Conservation (phyloP, 2,329 filamentous ascomycete species). For the Mariannaea sp. region DNA sequence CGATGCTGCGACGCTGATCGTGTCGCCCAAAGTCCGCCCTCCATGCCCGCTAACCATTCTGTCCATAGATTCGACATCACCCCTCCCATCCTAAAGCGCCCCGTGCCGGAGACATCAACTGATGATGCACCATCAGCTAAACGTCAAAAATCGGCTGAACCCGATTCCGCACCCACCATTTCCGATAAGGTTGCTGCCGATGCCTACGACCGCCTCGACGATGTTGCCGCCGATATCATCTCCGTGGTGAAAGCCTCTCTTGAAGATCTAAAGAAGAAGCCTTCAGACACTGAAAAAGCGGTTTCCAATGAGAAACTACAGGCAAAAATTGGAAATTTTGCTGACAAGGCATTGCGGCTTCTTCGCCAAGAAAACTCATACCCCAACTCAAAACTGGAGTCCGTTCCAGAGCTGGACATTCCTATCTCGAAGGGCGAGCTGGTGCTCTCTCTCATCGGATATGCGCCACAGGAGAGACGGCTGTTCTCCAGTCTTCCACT, state of each 20-base stretch:
- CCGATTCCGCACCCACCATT: slow-evolving; percentile 49
- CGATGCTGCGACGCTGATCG: slow-evolving; percentile 15
- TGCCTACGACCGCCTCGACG: slow-evolving; percentile 65
- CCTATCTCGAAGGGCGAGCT: slow-evolving; percentile 52
- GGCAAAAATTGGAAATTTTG: slow-evolving; percentile 60
- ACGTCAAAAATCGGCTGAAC: slow-evolving; percentile 61
- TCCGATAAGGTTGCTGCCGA: slow-evolving; percentile 58
- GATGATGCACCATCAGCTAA: slow-evolving; percentile 62
- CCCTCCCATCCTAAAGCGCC: slow-evolving; percentile 60
- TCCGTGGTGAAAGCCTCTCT: slow-evolving; percentile 54
- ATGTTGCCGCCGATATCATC: slow-evolving; percentile 64
- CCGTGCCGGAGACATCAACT: slow-evolving; percentile 50
- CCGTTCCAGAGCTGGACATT: slow-evolving; percentile 47
- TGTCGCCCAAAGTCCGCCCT: slow-evolving; percentile 16
- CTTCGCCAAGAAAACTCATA: slow-evolving; percentile 65
- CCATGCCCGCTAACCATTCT: slow-evolving; percentile 39
- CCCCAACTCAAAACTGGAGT: slow-evolving; percentile 46
- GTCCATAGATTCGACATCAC: slow-evolving; percentile 57
- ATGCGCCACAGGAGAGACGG: slow-evolving; percentile 73
- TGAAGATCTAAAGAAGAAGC: slow-evolving; percentile 49
- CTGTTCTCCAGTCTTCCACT: slow-evolving; percentile 81
- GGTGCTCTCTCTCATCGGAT: slow-evolving; percentile 78
- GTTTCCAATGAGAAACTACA: slow-evolving; percentile 44
- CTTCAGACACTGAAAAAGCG: slow-evolving; percentile 39
- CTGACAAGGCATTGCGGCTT: slow-evolving; percentile 65